Percentiles rank a stretch among this genome's conserved stretches.
Conservation (phyloP, 768 basidiomycete genomes). For the Xerocomus potaroensis region DNA sequence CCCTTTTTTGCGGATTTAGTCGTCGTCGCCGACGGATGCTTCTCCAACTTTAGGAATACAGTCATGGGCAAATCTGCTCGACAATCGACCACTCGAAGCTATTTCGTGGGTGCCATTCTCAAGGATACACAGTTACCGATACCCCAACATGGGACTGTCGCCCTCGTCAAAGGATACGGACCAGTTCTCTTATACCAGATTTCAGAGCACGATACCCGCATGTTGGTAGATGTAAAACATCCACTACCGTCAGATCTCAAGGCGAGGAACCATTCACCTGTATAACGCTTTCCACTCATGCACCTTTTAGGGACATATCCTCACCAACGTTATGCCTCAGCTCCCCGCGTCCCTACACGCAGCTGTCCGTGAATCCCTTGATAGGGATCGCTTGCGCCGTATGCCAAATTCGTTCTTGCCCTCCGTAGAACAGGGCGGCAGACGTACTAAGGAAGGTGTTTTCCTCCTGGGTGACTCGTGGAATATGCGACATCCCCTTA, state of each 20-base stretch:
- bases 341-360: slow-evolving; percentile 70
- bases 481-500: slow-evolving; percentile 99
- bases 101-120: slow-evolving; percentile 85
- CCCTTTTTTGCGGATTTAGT: slow-evolving; percentile 72
- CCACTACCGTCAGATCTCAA: slow-evolving; percentile 82
- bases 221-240: slow-evolving; percentile 85
- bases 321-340: slow-evolving; percentile 69
- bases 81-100: slow-evolving; percentile 58
- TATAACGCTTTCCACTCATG: slow-evolving; percentile 2
- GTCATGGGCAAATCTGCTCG: slow-evolving; percentile 52
- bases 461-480: slow-evolving; percentile 92
- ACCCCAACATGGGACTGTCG: slow-evolving; percentile 78
- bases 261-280: slow-evolving; percentile 32
- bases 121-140: slow-evolving; percentile 73
- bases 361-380: slow-evolving; percentile 63
- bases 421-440: slow-evolving; percentile 58
- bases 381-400: slow-evolving; percentile 73
- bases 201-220: slow-evolving; percentile 81
- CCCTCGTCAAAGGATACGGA: slow-evolving; percentile 72
- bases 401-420: slow-evolving; percentile 98
- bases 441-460: slow-evolving; percentile 55
- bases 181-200: slow-evolving; percentile 95
- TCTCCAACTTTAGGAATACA: slow-evolving; percentile 80
- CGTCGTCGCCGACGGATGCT: slow-evolving; percentile 90
- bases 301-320: slow-evolving; percentile 55